Percentiles rank a stretch among this genome's conserved stretches.
Evolutionary conservation across 768 basidiomycete species (phyloP).

Genomic region (Amanita muscaria): DNA sequence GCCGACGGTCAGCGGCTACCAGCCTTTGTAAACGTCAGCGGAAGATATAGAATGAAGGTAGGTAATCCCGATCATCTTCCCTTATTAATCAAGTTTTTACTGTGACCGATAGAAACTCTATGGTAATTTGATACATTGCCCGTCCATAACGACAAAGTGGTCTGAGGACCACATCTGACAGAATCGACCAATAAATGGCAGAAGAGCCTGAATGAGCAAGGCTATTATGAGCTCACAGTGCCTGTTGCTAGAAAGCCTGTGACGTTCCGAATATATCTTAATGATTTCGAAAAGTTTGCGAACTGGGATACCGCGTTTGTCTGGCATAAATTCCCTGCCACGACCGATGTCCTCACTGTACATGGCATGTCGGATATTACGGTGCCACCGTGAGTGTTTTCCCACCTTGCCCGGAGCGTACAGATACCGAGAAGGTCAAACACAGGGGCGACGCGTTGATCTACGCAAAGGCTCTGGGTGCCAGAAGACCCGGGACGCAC

Average conservation of each 20-base stretch:
- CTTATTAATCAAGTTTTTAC: neutral
- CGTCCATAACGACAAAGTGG: neutral
- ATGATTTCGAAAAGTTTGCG: conserved; percentile 54
- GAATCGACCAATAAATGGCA: conserved; percentile 25
- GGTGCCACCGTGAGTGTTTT: conserved; percentile 55
- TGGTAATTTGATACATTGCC: too few relatives aligned
- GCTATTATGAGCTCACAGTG: conserved; percentile 54
- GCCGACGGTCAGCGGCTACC: conserved; percentile 47
- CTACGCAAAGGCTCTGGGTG: conserved; percentile 52
- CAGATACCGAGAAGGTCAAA: neutral
- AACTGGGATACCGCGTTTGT: conserved; percentile 60
- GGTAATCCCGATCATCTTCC: conserved; percentile 18
- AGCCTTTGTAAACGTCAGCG: conserved; percentile 66
- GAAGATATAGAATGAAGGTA: conserved; percentile 73
- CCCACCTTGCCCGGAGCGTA: neutral
- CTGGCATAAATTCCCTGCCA: conserved; percentile 56
- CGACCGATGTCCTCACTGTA: conserved; percentile 61
- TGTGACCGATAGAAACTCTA: conserved; percentile 28
- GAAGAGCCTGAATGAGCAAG: conserved; percentile 43
- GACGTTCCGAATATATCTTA: conserved; percentile 42
- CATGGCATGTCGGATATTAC: conserved; percentile 66
- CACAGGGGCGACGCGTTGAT: conserved; percentile 64
- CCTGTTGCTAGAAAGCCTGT: conserved; percentile 58
- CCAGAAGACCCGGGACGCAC: conserved; percentile 58
- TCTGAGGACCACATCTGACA: conserved; percentile 14